Percentiles rank a stretch among this genome's conserved stretches.
Evolutionary conservation across 2,329 filamentous ascomycete species (phyloP).

Genomic region (Mycocentrospora acerina): DNA sequence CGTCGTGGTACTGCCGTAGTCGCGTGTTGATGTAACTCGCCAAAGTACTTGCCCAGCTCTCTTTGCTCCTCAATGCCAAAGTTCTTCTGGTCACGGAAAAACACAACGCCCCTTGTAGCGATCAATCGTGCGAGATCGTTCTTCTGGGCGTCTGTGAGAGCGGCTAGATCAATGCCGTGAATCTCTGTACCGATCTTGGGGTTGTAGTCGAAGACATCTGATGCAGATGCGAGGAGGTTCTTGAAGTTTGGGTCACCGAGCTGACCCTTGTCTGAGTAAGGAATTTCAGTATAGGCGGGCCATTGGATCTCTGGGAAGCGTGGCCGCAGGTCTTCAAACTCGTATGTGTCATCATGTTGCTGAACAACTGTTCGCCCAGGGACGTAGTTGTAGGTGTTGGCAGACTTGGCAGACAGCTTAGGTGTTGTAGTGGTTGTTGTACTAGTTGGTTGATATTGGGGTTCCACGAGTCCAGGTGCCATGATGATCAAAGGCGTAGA

Average conservation of each 20-base stretch:
- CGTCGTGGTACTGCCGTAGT: conserved; percentile 55
- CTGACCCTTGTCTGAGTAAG: conserved; percentile 57
- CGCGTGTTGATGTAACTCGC: conserved; percentile 57
- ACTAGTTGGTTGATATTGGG: conserved; percentile 18
- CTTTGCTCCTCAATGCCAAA: conserved; percentile 57
- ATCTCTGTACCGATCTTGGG: conserved; percentile 59
- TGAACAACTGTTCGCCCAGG: conserved; percentile 52
- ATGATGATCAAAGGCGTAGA: conserved; percentile 16
- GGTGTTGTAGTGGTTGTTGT: conserved; percentile 5
- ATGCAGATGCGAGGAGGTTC: conserved; percentile 54
- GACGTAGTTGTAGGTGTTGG: conserved; percentile 43
- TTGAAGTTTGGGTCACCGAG: conserved; percentile 57
- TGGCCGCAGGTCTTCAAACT: conserved; percentile 55
- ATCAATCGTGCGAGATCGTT: conserved; percentile 58
- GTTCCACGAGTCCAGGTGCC: conserved; percentile 38
- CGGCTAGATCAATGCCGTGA: conserved; percentile 53
- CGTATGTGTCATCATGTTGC: conserved; percentile 50
- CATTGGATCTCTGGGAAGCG: conserved; percentile 57
- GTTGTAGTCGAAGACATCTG: conserved; percentile 58
- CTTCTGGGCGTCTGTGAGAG: conserved; percentile 54
- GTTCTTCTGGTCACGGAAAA: conserved; percentile 58
- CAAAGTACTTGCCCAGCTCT: conserved; percentile 55
- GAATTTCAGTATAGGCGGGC: conserved; percentile 51
- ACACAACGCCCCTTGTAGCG: conserved; percentile 58
- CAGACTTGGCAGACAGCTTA: conserved; percentile 20